Evolutionary conservation across 164 flowering plant species (phyloP).

Genomic region (Vitis cinerea): DNA sequence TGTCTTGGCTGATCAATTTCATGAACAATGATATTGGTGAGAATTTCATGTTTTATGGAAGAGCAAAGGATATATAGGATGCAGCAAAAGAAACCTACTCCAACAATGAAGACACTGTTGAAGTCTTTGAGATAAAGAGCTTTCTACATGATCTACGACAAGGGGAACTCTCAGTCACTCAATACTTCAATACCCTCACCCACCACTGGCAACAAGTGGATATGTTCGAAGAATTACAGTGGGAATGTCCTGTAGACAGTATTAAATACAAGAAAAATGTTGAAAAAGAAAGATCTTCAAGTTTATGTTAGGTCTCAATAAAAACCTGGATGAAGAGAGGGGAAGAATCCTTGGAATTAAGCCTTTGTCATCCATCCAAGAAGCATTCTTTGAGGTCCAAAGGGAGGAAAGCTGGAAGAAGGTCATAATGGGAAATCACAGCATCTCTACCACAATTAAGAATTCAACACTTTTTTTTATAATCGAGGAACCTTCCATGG

Average conservation of each 20-base stretch:
- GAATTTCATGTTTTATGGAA: too few relatives aligned
- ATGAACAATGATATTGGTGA: too few relatives aligned
- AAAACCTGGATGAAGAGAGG: constrained; percentile 3
- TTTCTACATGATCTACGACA: too few relatives aligned
- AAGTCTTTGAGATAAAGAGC: too few relatives aligned
- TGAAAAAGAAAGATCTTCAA: constrained; percentile 5
- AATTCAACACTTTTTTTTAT: background rate
- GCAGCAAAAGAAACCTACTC: too few relatives aligned
- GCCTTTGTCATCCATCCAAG: constrained; percentile 2
- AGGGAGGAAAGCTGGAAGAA: constrained; percentile 4
- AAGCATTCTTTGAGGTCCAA: constrained; percentile 11
- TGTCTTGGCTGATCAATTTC: too few relatives aligned
- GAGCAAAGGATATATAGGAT: too few relatives aligned
- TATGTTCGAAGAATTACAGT: background rate
- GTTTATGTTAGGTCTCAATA: constrained; percentile 9
- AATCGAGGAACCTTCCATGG: too few relatives aligned
- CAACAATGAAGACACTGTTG: too few relatives aligned
- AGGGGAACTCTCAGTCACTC: too few relatives aligned
- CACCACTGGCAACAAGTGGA: too few relatives aligned
- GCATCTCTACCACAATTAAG: background rate
- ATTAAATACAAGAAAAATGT: background rate
- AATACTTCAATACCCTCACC: too few relatives aligned
- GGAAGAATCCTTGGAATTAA: constrained; percentile 5
- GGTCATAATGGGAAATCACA: background rate
- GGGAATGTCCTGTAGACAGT: background rate